Conservation (phyloP, 2,329 filamentous ascomycete genomes). For the Sclerotinia spermophila region DNA sequence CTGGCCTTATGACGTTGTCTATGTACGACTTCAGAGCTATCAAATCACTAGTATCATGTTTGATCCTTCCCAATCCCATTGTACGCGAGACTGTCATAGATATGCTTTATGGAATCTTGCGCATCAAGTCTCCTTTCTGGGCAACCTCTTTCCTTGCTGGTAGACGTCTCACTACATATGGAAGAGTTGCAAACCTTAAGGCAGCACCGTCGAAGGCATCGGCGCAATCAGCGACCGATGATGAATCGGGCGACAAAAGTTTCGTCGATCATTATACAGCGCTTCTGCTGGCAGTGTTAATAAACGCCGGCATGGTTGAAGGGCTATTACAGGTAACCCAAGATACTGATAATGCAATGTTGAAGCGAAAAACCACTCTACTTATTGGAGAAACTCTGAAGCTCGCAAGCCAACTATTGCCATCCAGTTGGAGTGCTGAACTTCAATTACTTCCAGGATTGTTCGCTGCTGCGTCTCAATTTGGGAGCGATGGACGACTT, state of each 20-base stretch:
- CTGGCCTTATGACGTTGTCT: slow-evolving; percentile 81
- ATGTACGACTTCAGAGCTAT: slow-evolving; percentile 86
- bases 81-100: slow-evolving; percentile 79
- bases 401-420: slow-evolving; percentile 80
- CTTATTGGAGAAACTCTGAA: slow-evolving; percentile 89
- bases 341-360: slow-evolving; percentile 61
- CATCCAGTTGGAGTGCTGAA: slow-evolving; percentile 74
- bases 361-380: slow-evolving; percentile 86
- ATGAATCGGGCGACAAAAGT: slow-evolving; percentile 72
- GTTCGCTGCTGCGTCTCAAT: slow-evolving; percentile 71
- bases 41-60: slow-evolving; percentile 67
- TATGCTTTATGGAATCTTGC: slow-evolving; percentile 71
- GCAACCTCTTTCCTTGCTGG: slow-evolving; percentile 93
- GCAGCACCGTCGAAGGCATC: slow-evolving; percentile 49
- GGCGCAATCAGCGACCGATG: slow-evolving; percentile 48
- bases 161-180: slow-evolving; percentile 88
- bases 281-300: slow-evolving; percentile 77
- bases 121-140: slow-evolving; percentile 93
- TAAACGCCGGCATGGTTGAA: slow-evolving; percentile 72
- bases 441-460: slow-evolving; percentile 86
- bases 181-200: slow-evolving; percentile 83
- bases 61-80: slow-evolving; percentile 53
- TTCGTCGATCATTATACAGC: slow-evolving; percentile 94
- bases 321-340: slow-evolving; percentile 62
- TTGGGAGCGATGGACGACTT: slow-evolving; percentile 68